Conservation (phyloP, 2,329 filamentous ascomycete genomes). For the Cladosporium sp. region DNA sequence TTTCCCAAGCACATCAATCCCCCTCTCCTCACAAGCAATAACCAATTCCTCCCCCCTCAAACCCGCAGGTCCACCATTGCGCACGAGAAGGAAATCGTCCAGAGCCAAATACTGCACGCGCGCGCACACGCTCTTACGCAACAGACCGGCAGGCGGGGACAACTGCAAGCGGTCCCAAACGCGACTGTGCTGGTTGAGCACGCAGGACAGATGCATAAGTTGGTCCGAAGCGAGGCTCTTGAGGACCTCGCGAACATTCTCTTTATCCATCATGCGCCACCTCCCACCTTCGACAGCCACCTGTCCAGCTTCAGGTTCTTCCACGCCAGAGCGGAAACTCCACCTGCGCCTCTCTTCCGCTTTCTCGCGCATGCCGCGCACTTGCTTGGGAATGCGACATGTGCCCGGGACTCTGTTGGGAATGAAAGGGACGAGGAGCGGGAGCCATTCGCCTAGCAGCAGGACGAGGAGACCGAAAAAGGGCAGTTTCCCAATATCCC, state of each 20-base stretch:
- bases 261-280: conserved; percentile 33
- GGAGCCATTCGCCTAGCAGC: conserved; percentile 80
- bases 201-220: conserved; percentile 38
- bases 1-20: conserved; percentile 29
- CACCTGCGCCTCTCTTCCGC: conserved; percentile 49
- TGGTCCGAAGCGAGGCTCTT: conserved; percentile 32
- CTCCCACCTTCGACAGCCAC: conserved; percentile 21
- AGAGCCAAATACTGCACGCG: conserved; percentile 59
- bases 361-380: conserved; percentile 52
- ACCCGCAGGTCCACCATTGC: conserved; percentile 59
- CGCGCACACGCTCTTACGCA: conserved; percentile 50
- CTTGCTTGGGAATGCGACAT: conserved; percentile 76
- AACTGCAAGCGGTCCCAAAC: conserved; percentile 43
- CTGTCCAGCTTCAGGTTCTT: conserved; percentile 50
- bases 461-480: conserved; percentile 71
- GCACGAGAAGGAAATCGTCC: conserved; percentile 66
- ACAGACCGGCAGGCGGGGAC: conserved; percentile 45
- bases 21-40: conserved; percentile 35
- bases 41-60: conserved; percentile 36
- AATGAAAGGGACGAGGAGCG: conserved; percentile 68
- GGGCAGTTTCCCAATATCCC: conserved; percentile 74
- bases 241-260: conserved; percentile 16
- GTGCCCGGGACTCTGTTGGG: conserved; percentile 70
- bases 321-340: conserved; percentile 57
- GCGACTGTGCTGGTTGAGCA: conserved; percentile 37